Evolutionary conservation across 2,329 filamentous ascomycete species (phyloP).

Genomic region (Meredithiella fracta): DNA sequence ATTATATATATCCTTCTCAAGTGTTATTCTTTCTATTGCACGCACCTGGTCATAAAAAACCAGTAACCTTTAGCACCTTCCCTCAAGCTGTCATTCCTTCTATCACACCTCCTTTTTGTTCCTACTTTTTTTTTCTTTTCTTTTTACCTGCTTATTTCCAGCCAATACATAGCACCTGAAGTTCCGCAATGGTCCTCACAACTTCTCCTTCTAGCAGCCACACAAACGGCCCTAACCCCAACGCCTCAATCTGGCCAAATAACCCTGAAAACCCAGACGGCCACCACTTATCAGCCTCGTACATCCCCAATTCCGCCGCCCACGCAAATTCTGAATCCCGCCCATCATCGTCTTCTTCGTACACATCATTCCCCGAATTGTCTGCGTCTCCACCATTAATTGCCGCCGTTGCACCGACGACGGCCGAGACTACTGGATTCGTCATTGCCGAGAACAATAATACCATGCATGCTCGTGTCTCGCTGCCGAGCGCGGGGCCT

Average conservation of each 20-base stretch:
- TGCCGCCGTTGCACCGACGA: not conserved
- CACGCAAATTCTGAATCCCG: not conserved
- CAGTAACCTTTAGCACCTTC: no score
- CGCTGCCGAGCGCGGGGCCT: conserved; percentile 7
- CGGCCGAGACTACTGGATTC: conserved; percentile 7
- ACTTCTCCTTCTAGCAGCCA: conserved; percentile 3
- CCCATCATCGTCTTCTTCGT: conserved; percentile 8
- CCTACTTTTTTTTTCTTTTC: not conserved
- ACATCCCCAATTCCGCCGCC: not conserved
- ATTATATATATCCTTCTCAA: no score
- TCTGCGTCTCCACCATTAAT: not conserved
- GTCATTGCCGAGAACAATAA: conserved; percentile 4
- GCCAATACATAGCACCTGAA: conserved; percentile 4
- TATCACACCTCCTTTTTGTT: not conserved
- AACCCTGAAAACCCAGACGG: not conserved
- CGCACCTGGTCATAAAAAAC: no score
- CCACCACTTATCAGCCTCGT: not conserved
- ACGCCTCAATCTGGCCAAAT: conserved; percentile 1
- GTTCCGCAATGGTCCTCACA: conserved; percentile 9
- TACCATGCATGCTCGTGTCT: conserved; percentile 12
- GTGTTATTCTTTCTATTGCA: no score
- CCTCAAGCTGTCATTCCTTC: no score
- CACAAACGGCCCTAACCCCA: conserved; percentile 6
- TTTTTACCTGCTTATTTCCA: not conserved
- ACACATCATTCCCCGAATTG: not conserved